These are phyloP conservation scores for Vitis amurensis DNA, from an alignment of 164 flowering plant genomes.

Conservation along the genomic window DNA sequence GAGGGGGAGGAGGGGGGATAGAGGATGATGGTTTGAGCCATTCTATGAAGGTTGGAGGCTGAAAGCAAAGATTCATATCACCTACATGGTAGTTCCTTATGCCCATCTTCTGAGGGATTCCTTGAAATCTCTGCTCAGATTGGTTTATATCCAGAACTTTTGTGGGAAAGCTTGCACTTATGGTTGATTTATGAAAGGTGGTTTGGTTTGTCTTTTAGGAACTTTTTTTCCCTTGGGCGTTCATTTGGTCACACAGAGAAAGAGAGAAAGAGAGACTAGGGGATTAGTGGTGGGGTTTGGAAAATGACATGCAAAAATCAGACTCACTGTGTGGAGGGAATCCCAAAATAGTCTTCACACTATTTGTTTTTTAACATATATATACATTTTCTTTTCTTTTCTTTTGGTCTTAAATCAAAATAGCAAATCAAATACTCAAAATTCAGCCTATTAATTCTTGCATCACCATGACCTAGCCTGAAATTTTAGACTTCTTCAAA, in stretches of 20 bases:
- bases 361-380: neutral
- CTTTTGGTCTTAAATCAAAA: neutral
- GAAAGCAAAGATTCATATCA: conserved; percentile 31
- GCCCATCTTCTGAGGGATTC: conserved; percentile 32
- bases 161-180: conserved; percentile 37
- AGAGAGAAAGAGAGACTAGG: conserved; percentile 18
- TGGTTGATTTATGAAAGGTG: conserved; percentile 30
- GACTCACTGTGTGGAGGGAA: conserved; percentile 28
- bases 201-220: conserved; percentile 37
- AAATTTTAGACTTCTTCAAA: too few relatives aligned
- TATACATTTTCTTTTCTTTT: neutral
- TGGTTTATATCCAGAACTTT: conserved; percentile 33
- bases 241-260: conserved; percentile 9
- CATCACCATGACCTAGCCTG: too few relatives aligned
- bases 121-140: conserved; percentile 15
- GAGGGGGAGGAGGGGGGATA: conserved; percentile 22
- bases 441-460: too few relatives aligned
- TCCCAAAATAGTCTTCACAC: conserved; percentile 33
- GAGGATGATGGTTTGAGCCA: conserved; percentile 69
- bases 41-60: conserved; percentile 67
- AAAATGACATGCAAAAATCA: conserved; percentile 36
- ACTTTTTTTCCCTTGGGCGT: conserved; percentile 14
- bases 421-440: neutral
- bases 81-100: conserved; percentile 37
- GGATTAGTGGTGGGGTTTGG: conserved; percentile 48